Percentiles rank a stretch among this genome's conserved stretches.
Conservation (phyloP, 2,329 filamentous ascomycete genomes). For the Fusarium sp. region DNA sequence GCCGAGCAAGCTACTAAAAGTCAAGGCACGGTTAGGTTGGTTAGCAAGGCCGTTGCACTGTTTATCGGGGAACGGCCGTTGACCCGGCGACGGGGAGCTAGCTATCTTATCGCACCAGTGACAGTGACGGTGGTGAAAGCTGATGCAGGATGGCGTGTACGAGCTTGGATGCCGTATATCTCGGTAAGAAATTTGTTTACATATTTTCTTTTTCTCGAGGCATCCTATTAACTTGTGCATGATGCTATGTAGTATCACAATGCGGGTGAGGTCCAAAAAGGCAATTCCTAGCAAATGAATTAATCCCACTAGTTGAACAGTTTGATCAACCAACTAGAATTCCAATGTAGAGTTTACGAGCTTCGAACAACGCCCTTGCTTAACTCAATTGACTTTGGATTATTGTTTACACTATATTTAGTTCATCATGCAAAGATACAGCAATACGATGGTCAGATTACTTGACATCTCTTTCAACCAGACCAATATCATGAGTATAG, state of each 20-base stretch:
- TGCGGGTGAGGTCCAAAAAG: neutral
- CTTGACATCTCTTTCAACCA: neutral
- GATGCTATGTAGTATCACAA: neutral
- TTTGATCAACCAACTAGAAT: slow-evolving; percentile 14
- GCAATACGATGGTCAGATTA: neutral
- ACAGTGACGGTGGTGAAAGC: slow-evolving; percentile 25
- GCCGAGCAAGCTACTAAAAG: slow-evolving; percentile 18
- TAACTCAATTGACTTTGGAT: neutral
- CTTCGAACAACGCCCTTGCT: neutral
- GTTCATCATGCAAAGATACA: neutral
- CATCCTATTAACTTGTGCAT: neutral
- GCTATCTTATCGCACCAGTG: slow-evolving; percentile 42
- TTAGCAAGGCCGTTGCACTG: slow-evolving; percentile 45
- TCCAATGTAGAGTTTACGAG: neutral
- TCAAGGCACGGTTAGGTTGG: slow-evolving; percentile 19
- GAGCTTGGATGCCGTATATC: neutral
- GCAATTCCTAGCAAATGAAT: neutral
- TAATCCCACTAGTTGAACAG: neutral
- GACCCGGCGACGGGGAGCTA: slow-evolving; percentile 39
- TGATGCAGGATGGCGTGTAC: slow-evolving; percentile 31
- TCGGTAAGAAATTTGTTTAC: slow-evolving; percentile 2
- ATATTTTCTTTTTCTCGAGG: neutral
- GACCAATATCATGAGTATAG: slow-evolving; percentile 14
- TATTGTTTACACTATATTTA: neutral
- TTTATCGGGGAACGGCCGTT: slow-evolving; percentile 46